These are phyloP conservation scores for Eucalyptus fibrosa DNA, from an alignment of 345 rosid genomes.

Conservation along the genomic window DNA sequence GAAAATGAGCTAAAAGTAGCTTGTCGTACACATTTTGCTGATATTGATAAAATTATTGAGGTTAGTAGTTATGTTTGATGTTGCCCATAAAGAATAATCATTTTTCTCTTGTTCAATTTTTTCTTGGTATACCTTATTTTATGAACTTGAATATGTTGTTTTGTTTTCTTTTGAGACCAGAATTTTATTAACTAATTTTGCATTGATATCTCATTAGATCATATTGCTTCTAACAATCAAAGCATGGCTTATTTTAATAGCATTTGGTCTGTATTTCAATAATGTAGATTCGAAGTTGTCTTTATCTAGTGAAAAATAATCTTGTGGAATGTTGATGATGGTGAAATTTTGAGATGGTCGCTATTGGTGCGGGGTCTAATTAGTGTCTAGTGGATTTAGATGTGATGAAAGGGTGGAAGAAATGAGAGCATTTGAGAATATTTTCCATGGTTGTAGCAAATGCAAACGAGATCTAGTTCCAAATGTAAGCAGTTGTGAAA, in stretches of 20 bases:
- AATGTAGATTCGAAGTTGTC: not conserved
- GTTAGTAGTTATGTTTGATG: too few relatives aligned
- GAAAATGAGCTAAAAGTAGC: conserved; percentile 32
- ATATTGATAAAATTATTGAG: conserved; percentile 2
- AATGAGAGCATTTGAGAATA: not conserved
- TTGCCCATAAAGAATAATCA: too few relatives aligned
- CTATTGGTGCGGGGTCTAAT: not conserved
- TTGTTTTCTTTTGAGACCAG: too few relatives aligned
- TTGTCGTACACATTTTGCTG: conserved; percentile 70
- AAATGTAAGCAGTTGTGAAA: not conserved
- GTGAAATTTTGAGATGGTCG: not conserved
- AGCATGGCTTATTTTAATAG: too few relatives aligned
- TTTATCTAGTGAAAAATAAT: not conserved
- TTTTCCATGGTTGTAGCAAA: not conserved
- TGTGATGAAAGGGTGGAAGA: not conserved
- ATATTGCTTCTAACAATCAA: too few relatives aligned
- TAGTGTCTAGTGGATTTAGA: not conserved
- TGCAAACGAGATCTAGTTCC: not conserved
- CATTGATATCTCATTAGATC: too few relatives aligned
- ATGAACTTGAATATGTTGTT: too few relatives aligned
- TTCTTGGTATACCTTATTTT: too few relatives aligned
- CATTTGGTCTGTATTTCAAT: too few relatives aligned
- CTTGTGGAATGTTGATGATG: not conserved
- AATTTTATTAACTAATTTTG: too few relatives aligned
- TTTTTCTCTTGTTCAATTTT: too few relatives aligned